Base-by-base conservation (phyloP, 1,284 basidiomycete genomes). In the Ceratobasidium theobromae region DNA sequence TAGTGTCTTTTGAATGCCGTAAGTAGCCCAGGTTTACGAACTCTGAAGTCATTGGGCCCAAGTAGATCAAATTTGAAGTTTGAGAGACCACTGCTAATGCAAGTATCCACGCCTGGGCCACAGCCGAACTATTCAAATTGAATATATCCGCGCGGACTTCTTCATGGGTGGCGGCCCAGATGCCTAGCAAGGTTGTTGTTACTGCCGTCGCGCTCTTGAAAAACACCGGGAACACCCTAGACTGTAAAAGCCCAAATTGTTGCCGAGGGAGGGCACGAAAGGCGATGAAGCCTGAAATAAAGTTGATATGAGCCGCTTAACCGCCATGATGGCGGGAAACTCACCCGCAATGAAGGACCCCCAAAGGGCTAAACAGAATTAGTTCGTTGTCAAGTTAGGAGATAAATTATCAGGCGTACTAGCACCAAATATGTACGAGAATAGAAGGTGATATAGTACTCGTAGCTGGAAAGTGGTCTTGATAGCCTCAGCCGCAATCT, bases 221-320 rank as follows among this genome's bases (percentile, higher is more conserved):
- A 77, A 91, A 93, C 66, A 88, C 75, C 0, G 91, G 89, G 76
- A 91, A 89, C 0, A 82, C 83, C 70, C 82, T 82, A 72, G 88
- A 84, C 74, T 93, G 90, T 38, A 94, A 81, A 45, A 81, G 77
- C n/a, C 87, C 84, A 70, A 93, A 93, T 68, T 88, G 85, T 62
- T 88, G 84, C 54, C 86, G 81, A 21, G 88, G 66, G 16, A 69
- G 58, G 28, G 67, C 66, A 18, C 52, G 62, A 55, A 66, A 65
- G 18, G 60, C 67, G 49, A 69, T 68, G 12, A 67, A 53, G 28
- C 69, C 69, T 68, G 38, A 25, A 21, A 32, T 53, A 41, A 14
- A 43, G 43, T 23, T 33, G 28, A 28, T 52, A 54, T 6, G 43
- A 53, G n/a, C 12, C 43, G 21, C 21, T 18, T 14, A 25, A 35